These are phyloP conservation scores for Berkeleyomyces basicola DNA, from an alignment of 2,329 filamentous ascomycete genomes.

Conservation along the genomic window DNA sequence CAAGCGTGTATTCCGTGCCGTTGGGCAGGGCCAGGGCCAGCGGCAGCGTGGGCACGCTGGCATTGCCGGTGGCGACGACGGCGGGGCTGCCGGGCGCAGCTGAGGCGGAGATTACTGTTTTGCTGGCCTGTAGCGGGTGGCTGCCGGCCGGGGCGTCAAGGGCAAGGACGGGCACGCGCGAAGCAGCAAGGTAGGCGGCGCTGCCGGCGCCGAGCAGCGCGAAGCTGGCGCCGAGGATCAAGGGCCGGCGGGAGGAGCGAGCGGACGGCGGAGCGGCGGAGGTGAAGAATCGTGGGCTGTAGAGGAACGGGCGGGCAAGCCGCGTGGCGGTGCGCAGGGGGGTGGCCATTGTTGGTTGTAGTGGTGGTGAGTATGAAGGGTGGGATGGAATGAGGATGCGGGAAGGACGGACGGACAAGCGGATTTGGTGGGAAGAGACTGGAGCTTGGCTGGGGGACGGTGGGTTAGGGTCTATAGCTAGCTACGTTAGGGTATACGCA, in stretches of 20 bases:
- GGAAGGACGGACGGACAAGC: background rate
- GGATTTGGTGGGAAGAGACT: background rate
- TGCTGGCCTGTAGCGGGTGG: slow-evolving; percentile 6
- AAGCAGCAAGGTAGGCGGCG: background rate
- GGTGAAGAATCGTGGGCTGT: slow-evolving; percentile 7
- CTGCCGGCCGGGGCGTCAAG: slow-evolving; percentile 10
- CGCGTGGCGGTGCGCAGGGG: slow-evolving; percentile 6
- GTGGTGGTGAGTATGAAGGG: too few species aligned
- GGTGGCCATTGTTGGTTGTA: slow-evolving; percentile 1
- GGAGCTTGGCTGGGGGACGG: background rate
- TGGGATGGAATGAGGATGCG: background rate
- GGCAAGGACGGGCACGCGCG: background rate
- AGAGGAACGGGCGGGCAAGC: background rate
- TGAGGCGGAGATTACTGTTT: slow-evolving; percentile 5
- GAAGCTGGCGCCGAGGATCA: background rate
- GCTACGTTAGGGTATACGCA: background rate
- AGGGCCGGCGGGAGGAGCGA: background rate
- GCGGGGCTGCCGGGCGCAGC: background rate
- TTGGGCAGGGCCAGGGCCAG: slow-evolving; percentile 43
- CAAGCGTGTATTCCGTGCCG: slow-evolving; percentile 62
- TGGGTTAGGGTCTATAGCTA: background rate
- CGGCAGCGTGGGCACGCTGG: slow-evolving; percentile 64
- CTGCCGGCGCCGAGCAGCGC: background rate
- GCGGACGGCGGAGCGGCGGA: background rate
- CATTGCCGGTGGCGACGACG: slow-evolving; percentile 49